Base-by-base conservation (phyloP, 2,329 filamentous ascomycete genomes). In the Orbilia brochopaga region DNA sequence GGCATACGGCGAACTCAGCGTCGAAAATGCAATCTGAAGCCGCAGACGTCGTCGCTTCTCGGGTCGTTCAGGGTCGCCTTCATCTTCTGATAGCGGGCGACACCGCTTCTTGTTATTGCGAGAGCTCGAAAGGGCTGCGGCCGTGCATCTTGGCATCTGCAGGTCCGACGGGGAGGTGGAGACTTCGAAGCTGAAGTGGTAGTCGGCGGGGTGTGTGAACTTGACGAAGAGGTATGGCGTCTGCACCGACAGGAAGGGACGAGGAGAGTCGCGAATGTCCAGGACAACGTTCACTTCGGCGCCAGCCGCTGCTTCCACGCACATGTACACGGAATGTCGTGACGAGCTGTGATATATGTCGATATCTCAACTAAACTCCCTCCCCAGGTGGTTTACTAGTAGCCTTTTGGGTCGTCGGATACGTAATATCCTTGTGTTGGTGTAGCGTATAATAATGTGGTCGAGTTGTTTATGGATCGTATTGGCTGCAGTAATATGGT, bases 201-300 rank as follows among this genome's bases (percentile, higher is more conserved):
- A 53, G 65, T 73, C 54, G 35, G 74, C 67, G 35, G 65, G 59
- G 63, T 74, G 72, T 54, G 66, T 74, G 57, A 66, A 72, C 30
- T 72, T 64, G 55, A 72, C 60, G 50, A 72, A 72, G 60, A 72
- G 60, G 55, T 72, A 72, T 21, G 67, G 67, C 17, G 60, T 72
- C 60, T 72, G 67, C 15, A 72, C 67, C 51, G 67, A 72, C 23
- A 72, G 48, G 40, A 72, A 65, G 27, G 67, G 67, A 35, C 51
- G 55, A 50, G 60, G 13, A 42, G 60, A 30, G 55, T 72, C 67
- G 67, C 53, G 60, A 48, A 72, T 72, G 60, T 72, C 67, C 60
- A 72, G 67, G 51, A 72, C 65, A 72, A 72, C 67, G 50, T 60
- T 65, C 60, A 72, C 59, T 72, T 72, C 67, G 52, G 67, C 60